Evolutionary conservation across 495 filamentous ascomycete genomes (phyloP), one percentile per base, ranked within the genome.

Genomic region (Sabuloglossum arenarium): DNA sequence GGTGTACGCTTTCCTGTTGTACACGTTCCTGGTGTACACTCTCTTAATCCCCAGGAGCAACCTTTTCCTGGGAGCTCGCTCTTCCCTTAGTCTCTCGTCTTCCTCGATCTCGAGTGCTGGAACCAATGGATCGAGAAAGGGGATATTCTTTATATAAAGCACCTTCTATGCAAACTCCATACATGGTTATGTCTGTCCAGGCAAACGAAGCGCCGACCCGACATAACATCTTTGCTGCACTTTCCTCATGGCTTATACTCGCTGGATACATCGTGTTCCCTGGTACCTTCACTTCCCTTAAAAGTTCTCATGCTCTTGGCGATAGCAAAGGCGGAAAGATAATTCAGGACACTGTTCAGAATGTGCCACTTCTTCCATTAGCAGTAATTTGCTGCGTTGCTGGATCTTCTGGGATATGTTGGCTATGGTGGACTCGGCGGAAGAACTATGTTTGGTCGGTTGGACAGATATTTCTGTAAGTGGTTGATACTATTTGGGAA

Each of bases 371-470:
- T 4, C 31, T 61, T 6, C 47, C 56, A 9, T 21, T 61, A 0
- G 63, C 58, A 31, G 54, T 60, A 30, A 25, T 64, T 2, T 59
- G 62, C 46, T 56, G 61, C 31, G 61, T 61, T 9, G 47, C 68
- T 24, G 66, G 66, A 8, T 59, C 63, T 19, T 51, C 46, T 9
- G 63, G 66, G 29, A 69, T 71, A 58, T 14, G 56, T 14, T 30
- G 61, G 34, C 63, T 47, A 61, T 66, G 58, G n/a, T 56, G 61
- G 28, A 60, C 59, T 3, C 66, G 63, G 59, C 53, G 67, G 11
- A 59, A 58, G 45, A 75, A 74, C 49, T 72, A 69, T 56, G 64
- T 71, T 14, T 75, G 71, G 72, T 37, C 74, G 42, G 59, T 71
- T 0, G 71, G 70, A 34, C 64, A 63, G 53, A 61, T 74, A 14